Conservation (phyloP, 2,329 filamentous ascomycete genomes). For the Neonectria sp. region DNA sequence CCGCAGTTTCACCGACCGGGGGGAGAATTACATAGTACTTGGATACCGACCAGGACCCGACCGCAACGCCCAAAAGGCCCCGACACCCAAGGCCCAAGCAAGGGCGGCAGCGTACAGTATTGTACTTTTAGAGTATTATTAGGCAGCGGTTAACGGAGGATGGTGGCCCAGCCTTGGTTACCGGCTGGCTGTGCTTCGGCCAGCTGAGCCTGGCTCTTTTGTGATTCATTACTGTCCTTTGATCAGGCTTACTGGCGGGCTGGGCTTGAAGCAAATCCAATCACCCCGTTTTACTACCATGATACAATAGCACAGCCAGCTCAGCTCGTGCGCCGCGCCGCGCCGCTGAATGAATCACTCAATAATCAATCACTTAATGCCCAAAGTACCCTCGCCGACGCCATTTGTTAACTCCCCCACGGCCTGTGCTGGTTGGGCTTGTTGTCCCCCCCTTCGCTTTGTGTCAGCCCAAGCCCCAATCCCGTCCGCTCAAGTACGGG, state of each 20-base stretch:
- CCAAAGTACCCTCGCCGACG: not conserved
- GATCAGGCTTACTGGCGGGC: not conserved
- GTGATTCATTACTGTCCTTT: not conserved
- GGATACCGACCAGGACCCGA: not conserved
- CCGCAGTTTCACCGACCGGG: slow-evolving; percentile 1
- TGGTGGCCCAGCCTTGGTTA: not conserved
- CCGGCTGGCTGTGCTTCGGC: not conserved
- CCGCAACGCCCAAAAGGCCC: slow-evolving; percentile 1
- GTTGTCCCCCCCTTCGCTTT: slow-evolving; percentile 17
- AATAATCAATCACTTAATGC: not conserved
- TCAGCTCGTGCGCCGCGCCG: not conserved
- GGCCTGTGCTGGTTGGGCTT: slow-evolving; percentile 7
- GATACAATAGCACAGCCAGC: not conserved
- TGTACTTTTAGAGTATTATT: not conserved
- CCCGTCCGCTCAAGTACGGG: slow-evolving; percentile 11
- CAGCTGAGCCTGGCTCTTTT: not conserved
- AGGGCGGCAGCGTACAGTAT: not conserved
- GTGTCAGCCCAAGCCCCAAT: slow-evolving; percentile 23
- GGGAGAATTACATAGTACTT: not conserved
- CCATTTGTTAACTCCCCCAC: slow-evolving; percentile 28
- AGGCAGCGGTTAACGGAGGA: not conserved
- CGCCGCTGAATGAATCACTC: not conserved
- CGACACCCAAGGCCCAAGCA: not conserved
- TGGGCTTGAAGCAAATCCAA: not conserved
- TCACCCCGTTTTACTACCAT: not conserved